Percentiles rank a stretch among this genome's conserved stretches.
Evolutionary conservation across 2,329 filamentous ascomycete genomes (phyloP).

Genomic region (Trichoderma asperellum): DNA sequence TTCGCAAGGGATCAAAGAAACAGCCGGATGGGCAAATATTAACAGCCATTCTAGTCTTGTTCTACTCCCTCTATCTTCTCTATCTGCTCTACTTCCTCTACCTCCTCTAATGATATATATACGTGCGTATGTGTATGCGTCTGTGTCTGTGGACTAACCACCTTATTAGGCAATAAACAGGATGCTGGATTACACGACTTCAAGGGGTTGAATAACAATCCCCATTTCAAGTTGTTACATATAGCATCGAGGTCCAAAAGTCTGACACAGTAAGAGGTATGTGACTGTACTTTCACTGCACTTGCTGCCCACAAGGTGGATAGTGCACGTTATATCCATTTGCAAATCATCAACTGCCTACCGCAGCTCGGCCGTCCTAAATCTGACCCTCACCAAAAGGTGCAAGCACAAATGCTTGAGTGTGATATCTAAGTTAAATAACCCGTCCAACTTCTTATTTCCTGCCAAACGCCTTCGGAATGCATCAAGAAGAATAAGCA

Average conservation of each 20-base stretch:
- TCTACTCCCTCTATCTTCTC: no score
- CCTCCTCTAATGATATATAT: neutral
- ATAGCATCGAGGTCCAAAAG: neutral
- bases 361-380: neutral
- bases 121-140: no score
- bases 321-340: slow-evolving; percentile 5
- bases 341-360: neutral
- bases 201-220: neutral
- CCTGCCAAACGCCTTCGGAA: slow-evolving; percentile 28
- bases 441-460: slow-evolving; percentile 22
- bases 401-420: slow-evolving; percentile 11
- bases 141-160: no score
- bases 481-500: slow-evolving; percentile 25
- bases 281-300: neutral
- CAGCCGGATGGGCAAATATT: neutral
- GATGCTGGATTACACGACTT: neutral
- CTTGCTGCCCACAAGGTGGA: neutral
- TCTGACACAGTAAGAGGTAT: neutral
- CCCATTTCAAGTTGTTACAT: neutral
- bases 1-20: neutral
- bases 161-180: neutral
- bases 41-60: no score
- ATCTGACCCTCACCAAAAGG: neutral
- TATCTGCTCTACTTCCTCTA: neutral
- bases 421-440: slow-evolving; percentile 24